Evolutionary conservation across 2,329 filamentous ascomycete species (phyloP).

Genomic region (Fusarium tricinctum): DNA sequence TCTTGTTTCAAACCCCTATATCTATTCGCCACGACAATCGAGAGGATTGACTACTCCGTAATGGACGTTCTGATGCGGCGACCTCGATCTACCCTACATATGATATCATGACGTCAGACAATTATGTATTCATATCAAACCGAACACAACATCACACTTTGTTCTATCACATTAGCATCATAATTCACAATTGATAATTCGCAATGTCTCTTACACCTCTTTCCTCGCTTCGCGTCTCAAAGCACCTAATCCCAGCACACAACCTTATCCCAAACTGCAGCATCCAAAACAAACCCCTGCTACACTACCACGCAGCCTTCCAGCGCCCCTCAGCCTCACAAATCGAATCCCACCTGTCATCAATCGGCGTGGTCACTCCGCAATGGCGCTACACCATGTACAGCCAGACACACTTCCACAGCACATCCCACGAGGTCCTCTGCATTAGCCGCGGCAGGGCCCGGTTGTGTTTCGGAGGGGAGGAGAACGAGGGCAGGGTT

Average conservation of each 20-base stretch:
- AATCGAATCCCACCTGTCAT: conserved; percentile 69
- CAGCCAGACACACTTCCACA: conserved; percentile 75
- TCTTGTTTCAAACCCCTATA: too few species aligned
- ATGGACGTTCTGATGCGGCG: too few species aligned
- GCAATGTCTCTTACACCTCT: conserved; percentile 49
- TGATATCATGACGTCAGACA: too few species aligned
- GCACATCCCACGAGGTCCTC: conserved; percentile 76
- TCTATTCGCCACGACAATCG: too few species aligned
- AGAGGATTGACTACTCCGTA: too few species aligned
- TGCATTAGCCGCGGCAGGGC: conserved; percentile 71
- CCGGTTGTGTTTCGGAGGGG: conserved; percentile 75
- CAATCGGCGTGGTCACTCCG: conserved; percentile 68
- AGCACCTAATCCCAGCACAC: conserved; percentile 71
- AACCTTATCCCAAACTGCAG: conserved; percentile 73
- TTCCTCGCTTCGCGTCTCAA: conserved; percentile 67
- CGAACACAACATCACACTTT: too few species aligned
- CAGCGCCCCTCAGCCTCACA: conserved; percentile 58
- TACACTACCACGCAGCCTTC: conserved; percentile 76
- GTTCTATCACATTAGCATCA: background rate
- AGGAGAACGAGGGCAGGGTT: conserved; percentile 69
- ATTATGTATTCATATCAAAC: too few species aligned
- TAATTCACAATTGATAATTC: background rate
- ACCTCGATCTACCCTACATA: too few species aligned
- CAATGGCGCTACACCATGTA: conserved; percentile 81
- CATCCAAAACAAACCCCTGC: conserved; percentile 72